Percentiles rank a stretch among this genome's conserved stretches.
Conservation (phyloP, 192 early-diverging fungal genomes). For the Phlyctochytrium planicorne region DNA sequence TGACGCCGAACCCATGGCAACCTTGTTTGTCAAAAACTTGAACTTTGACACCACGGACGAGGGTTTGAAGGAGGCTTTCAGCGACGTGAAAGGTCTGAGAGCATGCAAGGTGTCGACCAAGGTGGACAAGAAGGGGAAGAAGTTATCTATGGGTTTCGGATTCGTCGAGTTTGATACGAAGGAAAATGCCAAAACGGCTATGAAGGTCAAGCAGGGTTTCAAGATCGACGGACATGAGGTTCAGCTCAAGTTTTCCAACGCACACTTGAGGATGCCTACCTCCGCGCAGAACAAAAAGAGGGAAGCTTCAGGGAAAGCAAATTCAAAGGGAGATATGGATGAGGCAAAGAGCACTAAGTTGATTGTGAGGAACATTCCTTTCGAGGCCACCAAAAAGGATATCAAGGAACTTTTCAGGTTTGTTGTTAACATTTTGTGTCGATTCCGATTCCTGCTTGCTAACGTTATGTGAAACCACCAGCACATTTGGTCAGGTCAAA, state of each 20-base stretch:
- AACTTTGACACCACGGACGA: constrained; percentile 88
- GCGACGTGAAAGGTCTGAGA: constrained; percentile 72
- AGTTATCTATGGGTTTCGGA: constrained; percentile 95
- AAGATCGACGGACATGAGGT: constrained; percentile 86
- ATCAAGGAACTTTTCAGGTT: constrained; percentile 84
- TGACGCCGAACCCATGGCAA: constrained; percentile 62
- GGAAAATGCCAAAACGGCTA: constrained; percentile 77
- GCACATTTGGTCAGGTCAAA: constrained; percentile 92
- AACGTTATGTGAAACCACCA: constrained; percentile 34
- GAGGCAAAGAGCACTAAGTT: constrained; percentile 79
- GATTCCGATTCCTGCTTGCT: neutral
- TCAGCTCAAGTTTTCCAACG: constrained; percentile 88
- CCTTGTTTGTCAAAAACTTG: constrained; percentile 96
- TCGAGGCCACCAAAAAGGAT: constrained; percentile 95
- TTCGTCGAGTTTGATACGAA: constrained; percentile 88
- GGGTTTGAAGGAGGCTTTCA: constrained; percentile 70
- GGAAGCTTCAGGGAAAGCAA: constrained; percentile 11
- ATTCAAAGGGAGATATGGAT: constrained; percentile 44
- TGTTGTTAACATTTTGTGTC: constrained; percentile 26
- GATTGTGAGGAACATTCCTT: constrained; percentile 93
- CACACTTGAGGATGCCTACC: constrained; percentile 35
- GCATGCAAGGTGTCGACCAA: constrained; percentile 83
- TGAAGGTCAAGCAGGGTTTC: constrained; percentile 85
- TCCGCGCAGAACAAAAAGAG: constrained; percentile 11
- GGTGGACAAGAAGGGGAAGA: constrained; percentile 73